Conservation (phyloP, 2,329 filamentous ascomycete genomes). For the Fusarium protoensiforme region DNA sequence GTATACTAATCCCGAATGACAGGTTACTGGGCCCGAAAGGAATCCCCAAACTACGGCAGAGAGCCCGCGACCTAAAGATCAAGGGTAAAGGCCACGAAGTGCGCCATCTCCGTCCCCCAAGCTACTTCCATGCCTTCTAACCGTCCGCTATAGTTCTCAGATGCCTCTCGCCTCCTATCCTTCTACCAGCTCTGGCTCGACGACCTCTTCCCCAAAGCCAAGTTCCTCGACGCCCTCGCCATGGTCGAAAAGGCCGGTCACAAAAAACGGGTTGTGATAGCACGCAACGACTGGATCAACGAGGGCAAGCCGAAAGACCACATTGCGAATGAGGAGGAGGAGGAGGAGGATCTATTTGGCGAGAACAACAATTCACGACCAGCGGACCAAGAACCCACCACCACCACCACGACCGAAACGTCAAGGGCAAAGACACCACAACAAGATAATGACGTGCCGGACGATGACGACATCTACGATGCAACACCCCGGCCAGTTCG, state of each 20-base stretch:
- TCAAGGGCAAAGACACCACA: slow-evolving; percentile 43
- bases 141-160: slow-evolving; percentile 73
- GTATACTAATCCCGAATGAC: neutral
- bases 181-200: slow-evolving; percentile 98
- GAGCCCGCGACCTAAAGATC: slow-evolving; percentile 78
- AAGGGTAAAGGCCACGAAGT: slow-evolving; percentile 97
- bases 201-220: slow-evolving; percentile 93
- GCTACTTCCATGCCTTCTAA: neutral
- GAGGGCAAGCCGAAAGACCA: slow-evolving; percentile 70
- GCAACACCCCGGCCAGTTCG: slow-evolving; percentile 58
- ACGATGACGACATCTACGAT: slow-evolving; percentile 66
- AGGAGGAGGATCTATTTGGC: slow-evolving; percentile 25
- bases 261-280: slow-evolving; percentile 79
- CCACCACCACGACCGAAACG: slow-evolving; percentile 52
- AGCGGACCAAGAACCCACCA: slow-evolving; percentile 43
- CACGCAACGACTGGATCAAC: slow-evolving; percentile 85
- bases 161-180: slow-evolving; percentile 82
- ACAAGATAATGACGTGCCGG: slow-evolving; percentile 44
- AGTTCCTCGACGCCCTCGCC: slow-evolving; percentile 86
- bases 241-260: slow-evolving; percentile 97
- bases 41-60: slow-evolving; percentile 82
- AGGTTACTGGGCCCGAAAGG: slow-evolving; percentile 86
- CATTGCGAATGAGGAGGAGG: slow-evolving; percentile 45
- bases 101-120: neutral
- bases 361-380: slow-evolving; percentile 40